These are phyloP conservation scores for Podospora didyma DNA, from an alignment of 495 filamentous ascomycete genomes.

Conservation along the genomic window DNA sequence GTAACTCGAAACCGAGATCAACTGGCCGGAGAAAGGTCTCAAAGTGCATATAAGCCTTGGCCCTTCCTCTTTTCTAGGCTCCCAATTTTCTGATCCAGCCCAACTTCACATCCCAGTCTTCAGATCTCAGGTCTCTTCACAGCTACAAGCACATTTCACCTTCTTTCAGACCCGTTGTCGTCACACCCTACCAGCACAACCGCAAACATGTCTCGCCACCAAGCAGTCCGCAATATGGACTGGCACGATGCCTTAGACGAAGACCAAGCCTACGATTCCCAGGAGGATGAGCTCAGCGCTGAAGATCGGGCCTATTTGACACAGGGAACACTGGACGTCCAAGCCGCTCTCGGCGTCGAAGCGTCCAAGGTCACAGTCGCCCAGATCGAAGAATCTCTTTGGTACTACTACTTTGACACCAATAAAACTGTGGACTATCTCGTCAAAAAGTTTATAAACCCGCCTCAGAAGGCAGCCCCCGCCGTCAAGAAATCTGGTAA, in stretches of 20 bases:
- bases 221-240: slow-evolving; percentile 56
- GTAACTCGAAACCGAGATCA: too few species aligned
- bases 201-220: slow-evolving; percentile 58
- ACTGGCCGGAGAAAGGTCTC: too few species aligned
- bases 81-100: too few species aligned
- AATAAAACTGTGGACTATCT: slow-evolving; percentile 79
- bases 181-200: neutral
- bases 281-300: slow-evolving; percentile 51
- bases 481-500: slow-evolving; percentile 47
- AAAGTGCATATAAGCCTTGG: too few species aligned
- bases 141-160: neutral
- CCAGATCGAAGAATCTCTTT: slow-evolving; percentile 84
- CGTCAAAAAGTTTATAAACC: slow-evolving; percentile 53
- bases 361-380: slow-evolving; percentile 54
- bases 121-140: too few species aligned
- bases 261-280: slow-evolving; percentile 49
- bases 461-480: slow-evolving; percentile 17
- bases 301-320: slow-evolving; percentile 58
- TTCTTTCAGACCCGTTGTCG: neutral
- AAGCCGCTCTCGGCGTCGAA: slow-evolving; percentile 48
- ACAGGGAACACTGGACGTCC: slow-evolving; percentile 51
- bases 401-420: slow-evolving; percentile 95
- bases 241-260: slow-evolving; percentile 59
- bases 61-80: too few species aligned
- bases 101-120: too few species aligned